phyloP scores from a whole-genome alignment of 1,284 basidiomycete genomes.

The Cryptococcus hybrid region DNA sequence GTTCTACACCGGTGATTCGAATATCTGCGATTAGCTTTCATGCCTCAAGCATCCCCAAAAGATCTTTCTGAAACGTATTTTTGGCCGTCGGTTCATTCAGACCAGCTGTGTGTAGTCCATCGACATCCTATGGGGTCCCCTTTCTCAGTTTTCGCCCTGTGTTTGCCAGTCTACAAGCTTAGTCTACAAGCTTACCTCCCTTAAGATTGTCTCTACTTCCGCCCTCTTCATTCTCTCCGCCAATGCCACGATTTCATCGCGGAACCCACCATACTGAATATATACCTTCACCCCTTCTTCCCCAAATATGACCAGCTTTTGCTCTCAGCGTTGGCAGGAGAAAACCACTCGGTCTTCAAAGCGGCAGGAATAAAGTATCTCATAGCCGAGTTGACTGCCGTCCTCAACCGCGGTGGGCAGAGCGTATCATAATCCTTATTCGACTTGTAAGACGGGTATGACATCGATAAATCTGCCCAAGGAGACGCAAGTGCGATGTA shows the following conservation, averaged over 20 bases:
- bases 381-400: conserved; percentile 11
- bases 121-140: conserved; percentile 3
- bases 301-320: conserved; percentile 20
- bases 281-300: conserved; percentile 21
- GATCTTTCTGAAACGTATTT: conserved; percentile 9
- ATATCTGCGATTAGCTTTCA: not conserved
- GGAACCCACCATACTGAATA: conserved; percentile 36
- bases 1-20: no score
- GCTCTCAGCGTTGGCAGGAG: conserved; percentile 16
- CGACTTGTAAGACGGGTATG: conserved; percentile 14
- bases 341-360: conserved; percentile 16
- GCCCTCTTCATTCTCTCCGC: conserved; percentile 29
- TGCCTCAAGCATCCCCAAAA: conserved; percentile 4
- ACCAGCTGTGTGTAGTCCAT: conserved; percentile 14
- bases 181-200: conserved; percentile 14
- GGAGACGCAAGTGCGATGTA: conserved; percentile 58
- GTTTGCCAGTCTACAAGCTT: not conserved
- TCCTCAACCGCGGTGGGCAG: conserved; percentile 5
- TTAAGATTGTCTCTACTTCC: conserved; percentile 24
- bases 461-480: conserved; percentile 55
- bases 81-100: conserved; percentile 5
- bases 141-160: not conserved
- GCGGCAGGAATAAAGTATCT: conserved; percentile 15
- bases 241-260: conserved; percentile 30
- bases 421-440: conserved; percentile 15